Conservation (phyloP, 176 grass and related monocot genomes). For the Rhynchospora breviuscula region DNA sequence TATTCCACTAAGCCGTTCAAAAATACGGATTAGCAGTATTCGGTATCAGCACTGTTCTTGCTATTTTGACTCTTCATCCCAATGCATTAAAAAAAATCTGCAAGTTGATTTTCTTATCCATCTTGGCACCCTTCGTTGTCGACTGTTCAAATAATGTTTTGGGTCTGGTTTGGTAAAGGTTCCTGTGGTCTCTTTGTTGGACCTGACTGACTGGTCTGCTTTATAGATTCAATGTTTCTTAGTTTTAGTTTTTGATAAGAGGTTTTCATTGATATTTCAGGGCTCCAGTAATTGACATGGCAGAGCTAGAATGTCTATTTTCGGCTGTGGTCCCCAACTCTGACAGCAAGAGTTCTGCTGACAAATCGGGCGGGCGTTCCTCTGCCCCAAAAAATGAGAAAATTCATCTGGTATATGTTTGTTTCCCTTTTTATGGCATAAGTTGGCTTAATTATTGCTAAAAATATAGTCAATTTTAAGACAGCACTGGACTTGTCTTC, state of each 20-base stretch:
- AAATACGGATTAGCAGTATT: too few relatives aligned
- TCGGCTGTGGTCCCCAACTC: slow-evolving; percentile 70
- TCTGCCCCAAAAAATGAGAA: slow-evolving; percentile 68
- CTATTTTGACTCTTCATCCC: too few relatives aligned
- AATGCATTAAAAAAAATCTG: not conserved
- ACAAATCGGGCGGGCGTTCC: slow-evolving; percentile 58
- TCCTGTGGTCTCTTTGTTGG: not conserved
- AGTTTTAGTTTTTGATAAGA: not conserved
- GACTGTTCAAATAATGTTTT: not conserved
- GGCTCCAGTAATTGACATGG: slow-evolving; percentile 92
- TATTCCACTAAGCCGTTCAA: too few relatives aligned
- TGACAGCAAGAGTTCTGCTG: slow-evolving; percentile 44
- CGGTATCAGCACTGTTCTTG: too few relatives aligned
- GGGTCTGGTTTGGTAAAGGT: not conserved
- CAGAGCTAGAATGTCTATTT: slow-evolving; percentile 92
- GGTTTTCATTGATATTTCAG: slow-evolving; percentile 25
- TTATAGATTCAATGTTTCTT: not conserved
- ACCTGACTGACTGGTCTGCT: not conserved
- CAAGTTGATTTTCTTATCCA: not conserved
- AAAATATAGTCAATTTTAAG: not conserved
- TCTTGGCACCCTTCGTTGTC: not conserved
- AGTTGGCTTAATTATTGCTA: not conserved
- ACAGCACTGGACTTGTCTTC: not conserved
- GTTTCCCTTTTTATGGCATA: not conserved
- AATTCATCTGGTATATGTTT: slow-evolving; percentile 78